Conservation (phyloP, 2,329 filamentous ascomycete genomes). For the Pseudogymnoascus pannorum region DNA sequence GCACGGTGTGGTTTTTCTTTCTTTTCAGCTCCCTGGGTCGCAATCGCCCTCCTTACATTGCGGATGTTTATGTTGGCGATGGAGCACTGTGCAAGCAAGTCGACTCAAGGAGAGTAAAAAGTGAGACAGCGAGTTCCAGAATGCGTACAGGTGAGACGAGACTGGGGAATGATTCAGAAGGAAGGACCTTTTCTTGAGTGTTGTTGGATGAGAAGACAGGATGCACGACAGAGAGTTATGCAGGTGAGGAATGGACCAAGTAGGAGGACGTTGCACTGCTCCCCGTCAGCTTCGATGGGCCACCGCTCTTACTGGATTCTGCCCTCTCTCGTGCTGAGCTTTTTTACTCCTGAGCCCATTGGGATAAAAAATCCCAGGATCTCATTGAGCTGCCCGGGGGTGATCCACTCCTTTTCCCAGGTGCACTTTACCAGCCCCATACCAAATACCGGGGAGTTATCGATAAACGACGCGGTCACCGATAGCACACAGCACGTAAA, state of each 20-base stretch:
- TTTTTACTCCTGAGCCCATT: conserved; percentile 4
- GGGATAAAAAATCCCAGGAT: conserved; percentile 5
- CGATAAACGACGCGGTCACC: not conserved
- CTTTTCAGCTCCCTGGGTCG: not conserved
- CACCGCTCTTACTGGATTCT: not conserved
- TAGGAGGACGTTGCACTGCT: not conserved
- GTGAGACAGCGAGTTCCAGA: conserved; percentile 4
- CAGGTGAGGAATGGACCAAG: not conserved
- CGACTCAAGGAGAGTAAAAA: not conserved
- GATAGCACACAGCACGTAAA: not conserved
- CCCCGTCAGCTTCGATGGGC: not conserved
- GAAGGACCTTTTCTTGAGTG: not conserved
- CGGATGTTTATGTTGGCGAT: conserved; percentile 8
- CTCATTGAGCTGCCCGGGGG: conserved; percentile 1
- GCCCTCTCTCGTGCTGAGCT: not conserved
- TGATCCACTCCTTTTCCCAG: conserved; percentile 1
- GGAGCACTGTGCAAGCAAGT: not conserved
- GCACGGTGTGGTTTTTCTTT: not conserved
- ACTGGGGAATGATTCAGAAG: not conserved
- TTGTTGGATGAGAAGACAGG: conserved; percentile 1
- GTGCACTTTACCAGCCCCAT: not conserved
- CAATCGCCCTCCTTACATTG: conserved; percentile 1
- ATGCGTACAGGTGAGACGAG: conserved; percentile 6
- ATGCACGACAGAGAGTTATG: not conserved
- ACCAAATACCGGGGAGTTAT: not conserved